A percentile compares a stretch with the other conserved stretches of the same genome.
These are phyloP conservation scores for Tetradesmus obliquus DNA, from an alignment of 139 green algal genomes.

Conservation along the genomic window DNA sequence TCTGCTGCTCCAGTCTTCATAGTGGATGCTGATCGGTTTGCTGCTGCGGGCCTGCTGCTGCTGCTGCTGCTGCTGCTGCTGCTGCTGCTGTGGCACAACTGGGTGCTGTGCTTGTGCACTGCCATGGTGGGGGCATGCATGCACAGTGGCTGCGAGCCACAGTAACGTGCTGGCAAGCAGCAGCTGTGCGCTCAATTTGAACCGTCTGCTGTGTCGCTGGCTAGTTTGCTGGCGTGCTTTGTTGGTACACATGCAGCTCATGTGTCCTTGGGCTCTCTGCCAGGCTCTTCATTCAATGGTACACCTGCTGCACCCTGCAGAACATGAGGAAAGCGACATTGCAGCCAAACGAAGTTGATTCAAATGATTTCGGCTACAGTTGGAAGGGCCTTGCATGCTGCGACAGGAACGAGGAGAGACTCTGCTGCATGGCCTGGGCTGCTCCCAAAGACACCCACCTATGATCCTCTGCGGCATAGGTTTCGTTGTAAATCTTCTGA, in stretches of 20 bases:
- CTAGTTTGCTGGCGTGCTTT: not conserved
- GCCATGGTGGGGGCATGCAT: not conserved
- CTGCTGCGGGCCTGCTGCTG: not conserved
- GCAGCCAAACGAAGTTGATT: too few species aligned
- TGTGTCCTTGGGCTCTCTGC: not conserved
- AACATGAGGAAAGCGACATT: not conserved
- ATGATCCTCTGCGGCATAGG: not conserved
- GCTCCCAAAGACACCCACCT: not conserved
- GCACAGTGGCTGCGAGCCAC: not conserved
- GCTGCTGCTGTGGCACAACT: not conserved
- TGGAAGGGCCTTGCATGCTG: not conserved
- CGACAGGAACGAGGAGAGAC: not conserved
- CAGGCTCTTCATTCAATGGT: not conserved
- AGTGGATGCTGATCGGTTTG: not conserved
- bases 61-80: conserved; percentile 7
- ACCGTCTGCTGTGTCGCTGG: not conserved
- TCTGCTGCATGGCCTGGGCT: not conserved
- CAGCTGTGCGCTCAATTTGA: not conserved
- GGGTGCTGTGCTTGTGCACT: not conserved
- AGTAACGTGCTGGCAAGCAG: not conserved
- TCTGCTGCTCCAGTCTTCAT: not conserved
- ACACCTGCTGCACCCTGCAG: not conserved
- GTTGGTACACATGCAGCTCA: not conserved
- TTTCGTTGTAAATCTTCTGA: not conserved
- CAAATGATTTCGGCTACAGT: too few species aligned